Percentiles rank a stretch among this genome's conserved stretches.
Conservation (phyloP, 2,329 filamentous ascomycete species). For the Aspergillus ustus region DNA sequence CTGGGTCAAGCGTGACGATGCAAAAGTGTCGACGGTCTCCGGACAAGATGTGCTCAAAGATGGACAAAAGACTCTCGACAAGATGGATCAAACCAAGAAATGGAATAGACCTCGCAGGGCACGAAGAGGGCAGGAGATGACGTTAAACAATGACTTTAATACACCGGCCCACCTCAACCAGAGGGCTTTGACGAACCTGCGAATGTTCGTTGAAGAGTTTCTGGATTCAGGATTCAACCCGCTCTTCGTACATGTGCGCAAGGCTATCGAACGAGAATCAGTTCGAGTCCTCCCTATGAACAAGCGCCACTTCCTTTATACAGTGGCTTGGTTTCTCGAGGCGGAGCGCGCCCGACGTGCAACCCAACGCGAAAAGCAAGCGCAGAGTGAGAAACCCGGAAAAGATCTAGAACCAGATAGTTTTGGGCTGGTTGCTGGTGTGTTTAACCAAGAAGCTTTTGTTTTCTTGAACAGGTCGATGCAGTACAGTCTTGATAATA, state of each 20-base stretch:
- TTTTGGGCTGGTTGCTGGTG: slow-evolving; percentile 84
- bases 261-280: slow-evolving; percentile 87
- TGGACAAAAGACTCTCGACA: slow-evolving; percentile 72
- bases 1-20: slow-evolving; percentile 87
- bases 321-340: slow-evolving; percentile 89
- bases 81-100: slow-evolving; percentile 89
- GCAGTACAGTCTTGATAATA: slow-evolving; percentile 77
- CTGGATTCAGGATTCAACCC: slow-evolving; percentile 95
- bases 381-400: slow-evolving; percentile 51
- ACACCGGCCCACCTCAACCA: slow-evolving; percentile 70
- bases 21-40: slow-evolving; percentile 82
- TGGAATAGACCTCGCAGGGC: slow-evolving; percentile 78
- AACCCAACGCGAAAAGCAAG: slow-evolving; percentile 58
- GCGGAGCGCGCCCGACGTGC: slow-evolving; percentile 77
- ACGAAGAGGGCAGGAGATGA: slow-evolving; percentile 65
- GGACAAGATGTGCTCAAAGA: slow-evolving; percentile 84
- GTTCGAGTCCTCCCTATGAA: slow-evolving; percentile 79
- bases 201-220: slow-evolving; percentile 87
- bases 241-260: slow-evolving; percentile 80
- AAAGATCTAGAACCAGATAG: slow-evolving; percentile 69
- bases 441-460: slow-evolving; percentile 94
- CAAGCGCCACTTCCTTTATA: slow-evolving; percentile 85
- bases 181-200: slow-evolving; percentile 75
- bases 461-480: slow-evolving; percentile 84
- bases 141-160: slow-evolving; percentile 72